Base-by-base conservation (phyloP, 495 filamentous ascomycete genomes). In the Tuber microsphaerosporum region DNA sequence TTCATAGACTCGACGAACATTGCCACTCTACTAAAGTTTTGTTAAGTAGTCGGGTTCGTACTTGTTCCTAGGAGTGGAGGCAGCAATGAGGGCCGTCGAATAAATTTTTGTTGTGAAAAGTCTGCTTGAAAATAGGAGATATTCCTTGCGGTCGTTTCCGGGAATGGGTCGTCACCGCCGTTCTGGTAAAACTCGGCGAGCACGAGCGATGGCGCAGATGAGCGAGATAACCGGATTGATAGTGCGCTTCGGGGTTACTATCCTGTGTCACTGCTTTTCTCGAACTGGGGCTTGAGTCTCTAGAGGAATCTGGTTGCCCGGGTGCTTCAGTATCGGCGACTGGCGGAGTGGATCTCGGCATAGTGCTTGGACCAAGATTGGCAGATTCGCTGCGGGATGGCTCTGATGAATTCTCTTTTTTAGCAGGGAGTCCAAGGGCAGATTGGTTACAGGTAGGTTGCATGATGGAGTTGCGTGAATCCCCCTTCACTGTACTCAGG, bases 1-100 rank as follows among this genome's bases (percentile, higher is more conserved):
- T 75, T 79, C 76, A 82, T 82, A 20, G 79, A 81, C 16, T 76
- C 80, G 80, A 7, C 80, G 76, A 14, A 61, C 65, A 1, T 51
- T 70, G 22, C 68, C 43, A 12, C 75, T 73, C 31, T 72, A 73
- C 43, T 79, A 74, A 72, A 79, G 68, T 9, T 65, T 75, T 71
- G 70, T 74, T n/a, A 77, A 39, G 48, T 79, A 45, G 16, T 78
- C 73, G 20, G 65, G 74, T 17, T 22, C 71, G 37, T 78, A 73
- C 39, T 56, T 73, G 37, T 77, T 44, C 34, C 75, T 73, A 31
- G 78, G 78, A 45, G 78, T 80, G 2, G 78, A 80, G 37, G 75
- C 70, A 31, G 76, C 77, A 34, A 78, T 43, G 48, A 79, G 75
- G 46, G 39, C 70, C 34, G 71, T 68, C 8, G 73, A 39, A 71